Evolutionary conservation across 495 filamentous ascomycete genomes (phyloP), one percentile per base, ranked within the genome.

Genomic region (Aspergillus bridgeri): DNA sequence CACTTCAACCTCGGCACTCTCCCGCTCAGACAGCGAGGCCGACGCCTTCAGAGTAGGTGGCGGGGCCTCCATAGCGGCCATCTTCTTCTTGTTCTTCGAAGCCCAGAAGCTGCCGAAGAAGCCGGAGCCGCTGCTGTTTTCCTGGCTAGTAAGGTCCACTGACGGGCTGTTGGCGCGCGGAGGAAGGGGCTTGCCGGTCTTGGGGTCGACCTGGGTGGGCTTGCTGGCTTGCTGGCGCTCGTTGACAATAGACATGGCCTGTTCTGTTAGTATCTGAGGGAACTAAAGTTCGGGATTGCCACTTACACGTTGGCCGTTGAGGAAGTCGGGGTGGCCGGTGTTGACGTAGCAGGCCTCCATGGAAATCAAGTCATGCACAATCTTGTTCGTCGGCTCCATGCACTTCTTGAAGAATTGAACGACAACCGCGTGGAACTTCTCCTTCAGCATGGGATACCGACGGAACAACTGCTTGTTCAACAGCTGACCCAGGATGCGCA

Each of bases 51-150:
- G 82, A 43, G 83, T 90, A 47, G 95, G 85, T 60, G 94, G 94
- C 27, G 95, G 95, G 42, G 95, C 78, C 65, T 98, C 95, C 95
- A 98, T 98, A 56, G 93, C 91, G 21, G 95, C 95, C 83, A 96
- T 92, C 86, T 96, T 98, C 87, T 98, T 99, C 84, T 98, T 99
- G 73, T 97, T 98, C 83, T 96, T 98, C 54, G 86, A 89, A 6
- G 92, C 91, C 73, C 96, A 97, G 82, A 98, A 98, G 70, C 89
- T 93, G 57, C 93, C 92, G 70, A 97, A 97, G 81, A 98, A 99
- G 53, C 92, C 90, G 51, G 81, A 73, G 64, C 86, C 85, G 48
- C 76, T 76, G 67, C 80, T 82, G 43, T 75, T 74, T 44, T 86
- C 83, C 13, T 73, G 79, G 3, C n/a, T n/a, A n/a, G 80, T 75